A percentile compares a stretch with the other conserved stretches of the same genome.
Evolutionary conservation across 1,284 basidiomycete species (phyloP).

Genomic region (Porodaedalea pini): DNA sequence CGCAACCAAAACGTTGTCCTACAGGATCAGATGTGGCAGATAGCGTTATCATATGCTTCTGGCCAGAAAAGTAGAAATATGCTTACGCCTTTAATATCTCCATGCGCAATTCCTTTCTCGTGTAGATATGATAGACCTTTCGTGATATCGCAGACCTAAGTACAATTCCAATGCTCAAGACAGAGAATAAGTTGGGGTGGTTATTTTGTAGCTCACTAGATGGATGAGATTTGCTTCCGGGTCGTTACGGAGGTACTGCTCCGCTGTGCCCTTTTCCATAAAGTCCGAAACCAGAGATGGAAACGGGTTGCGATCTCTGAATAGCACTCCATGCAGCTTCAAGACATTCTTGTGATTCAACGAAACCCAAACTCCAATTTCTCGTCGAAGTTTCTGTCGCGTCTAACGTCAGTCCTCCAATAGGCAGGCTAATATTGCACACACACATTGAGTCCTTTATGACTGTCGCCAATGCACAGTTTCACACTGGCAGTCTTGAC

Average conservation of each 20-base stretch:
- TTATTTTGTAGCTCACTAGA: not conserved
- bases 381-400: constrained; percentile 3
- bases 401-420: not conserved
- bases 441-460: not conserved
- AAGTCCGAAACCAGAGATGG: constrained; percentile 12
- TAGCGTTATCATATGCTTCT: not conserved
- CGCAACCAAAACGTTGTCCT: constrained; percentile 17
- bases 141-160: constrained; percentile 12
- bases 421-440: too few species aligned
- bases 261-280: constrained; percentile 6
- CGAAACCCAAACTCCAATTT: constrained; percentile 6
- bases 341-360: constrained; percentile 10
- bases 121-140: constrained; percentile 14
- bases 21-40: not conserved
- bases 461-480: not conserved
- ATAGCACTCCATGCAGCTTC: constrained; percentile 11
- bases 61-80: not conserved
- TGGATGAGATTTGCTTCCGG: not conserved
- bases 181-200: not conserved
- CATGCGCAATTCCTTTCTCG: constrained; percentile 6
- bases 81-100: constrained; percentile 17
- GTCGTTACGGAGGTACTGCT: not conserved
- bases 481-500: not conserved
- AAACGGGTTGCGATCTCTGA: not conserved
- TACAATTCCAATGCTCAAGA: not conserved